These are phyloP conservation scores for Rhynchospora tenuis DNA, from an alignment of 176 grass and related monocot genomes.

Conservation along the genomic window DNA sequence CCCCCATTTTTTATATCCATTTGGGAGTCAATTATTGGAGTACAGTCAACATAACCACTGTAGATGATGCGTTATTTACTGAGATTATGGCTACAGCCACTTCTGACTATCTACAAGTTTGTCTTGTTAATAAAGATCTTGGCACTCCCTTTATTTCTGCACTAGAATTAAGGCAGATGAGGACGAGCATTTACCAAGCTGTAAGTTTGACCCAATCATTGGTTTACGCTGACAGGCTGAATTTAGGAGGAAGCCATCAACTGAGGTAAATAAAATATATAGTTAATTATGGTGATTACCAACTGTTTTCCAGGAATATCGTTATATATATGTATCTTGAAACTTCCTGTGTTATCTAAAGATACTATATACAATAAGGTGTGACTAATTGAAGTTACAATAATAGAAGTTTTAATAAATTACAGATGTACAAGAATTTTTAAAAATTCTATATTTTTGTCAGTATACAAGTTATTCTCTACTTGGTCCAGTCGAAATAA, in stretches of 20 bases:
- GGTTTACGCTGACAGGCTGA: background rate
- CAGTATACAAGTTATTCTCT: no score
- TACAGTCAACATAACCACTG: constrained; percentile 5
- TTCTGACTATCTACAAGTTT: constrained; percentile 37
- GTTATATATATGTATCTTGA: background rate
- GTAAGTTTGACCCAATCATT: constrained; percentile 32
- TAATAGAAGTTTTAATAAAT: no score
- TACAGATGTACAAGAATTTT: background rate
- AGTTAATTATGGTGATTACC: constrained; percentile 8
- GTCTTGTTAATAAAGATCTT: constrained; percentile 31
- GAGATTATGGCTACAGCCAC: constrained; percentile 39
- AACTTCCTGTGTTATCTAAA: background rate
- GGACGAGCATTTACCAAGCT: constrained; percentile 23
- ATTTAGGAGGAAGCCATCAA: constrained; percentile 18
- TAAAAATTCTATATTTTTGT: background rate
- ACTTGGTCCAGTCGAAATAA: background rate
- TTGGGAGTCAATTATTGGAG: constrained; percentile 38
- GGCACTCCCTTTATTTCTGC: constrained; percentile 51
- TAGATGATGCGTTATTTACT: constrained; percentile 2
- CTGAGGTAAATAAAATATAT: constrained; percentile 23
- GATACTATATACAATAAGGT: background rate
- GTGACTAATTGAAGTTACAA: no score
- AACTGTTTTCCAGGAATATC: background rate
- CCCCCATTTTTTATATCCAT: constrained; percentile 46
- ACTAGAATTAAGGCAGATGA: constrained; percentile 37